Conservation (phyloP, 2,329 filamentous ascomycete species). For the Calycina herbarum region DNA sequence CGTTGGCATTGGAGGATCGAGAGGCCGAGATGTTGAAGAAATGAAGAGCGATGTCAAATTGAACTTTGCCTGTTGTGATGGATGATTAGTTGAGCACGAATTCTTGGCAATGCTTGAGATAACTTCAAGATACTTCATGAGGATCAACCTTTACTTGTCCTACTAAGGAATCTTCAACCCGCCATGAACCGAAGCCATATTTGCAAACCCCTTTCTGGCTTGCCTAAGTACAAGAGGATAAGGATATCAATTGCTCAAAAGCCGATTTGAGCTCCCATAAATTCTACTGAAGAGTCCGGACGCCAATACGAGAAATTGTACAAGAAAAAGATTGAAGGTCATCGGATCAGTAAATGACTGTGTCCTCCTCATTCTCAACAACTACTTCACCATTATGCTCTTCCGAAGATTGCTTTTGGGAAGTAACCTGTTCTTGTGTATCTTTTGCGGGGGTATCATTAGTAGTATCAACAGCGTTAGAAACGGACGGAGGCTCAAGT, state of each 20-base stretch:
- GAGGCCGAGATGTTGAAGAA: neutral
- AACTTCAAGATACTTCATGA: neutral
- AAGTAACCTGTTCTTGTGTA: conserved; percentile 34
- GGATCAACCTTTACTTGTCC: neutral
- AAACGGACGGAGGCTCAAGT: conserved; percentile 41
- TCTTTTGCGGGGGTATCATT: conserved; percentile 37
- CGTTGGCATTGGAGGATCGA: neutral
- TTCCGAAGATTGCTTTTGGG: conserved; percentile 50
- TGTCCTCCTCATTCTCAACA: conserved; percentile 84
- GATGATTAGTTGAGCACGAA: neutral
- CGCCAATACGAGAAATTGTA: conserved; percentile 9
- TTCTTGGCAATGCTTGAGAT: neutral
- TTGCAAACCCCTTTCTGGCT: neutral
- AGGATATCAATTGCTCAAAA: conserved; percentile 12
- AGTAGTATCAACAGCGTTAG: conserved; percentile 41
- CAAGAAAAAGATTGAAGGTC: conserved; percentile 7
- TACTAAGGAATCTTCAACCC: neutral
- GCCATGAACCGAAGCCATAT: neutral
- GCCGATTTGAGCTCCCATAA: neutral
- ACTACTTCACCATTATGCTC: conserved; percentile 77
- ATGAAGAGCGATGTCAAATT: neutral
- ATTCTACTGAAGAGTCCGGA: neutral
- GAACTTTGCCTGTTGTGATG: neutral
- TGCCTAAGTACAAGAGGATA: conserved; percentile 9
- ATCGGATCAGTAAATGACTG: conserved; percentile 72